Conservation (phyloP, 257 asterid genomes). For the Solanum rostratum region DNA sequence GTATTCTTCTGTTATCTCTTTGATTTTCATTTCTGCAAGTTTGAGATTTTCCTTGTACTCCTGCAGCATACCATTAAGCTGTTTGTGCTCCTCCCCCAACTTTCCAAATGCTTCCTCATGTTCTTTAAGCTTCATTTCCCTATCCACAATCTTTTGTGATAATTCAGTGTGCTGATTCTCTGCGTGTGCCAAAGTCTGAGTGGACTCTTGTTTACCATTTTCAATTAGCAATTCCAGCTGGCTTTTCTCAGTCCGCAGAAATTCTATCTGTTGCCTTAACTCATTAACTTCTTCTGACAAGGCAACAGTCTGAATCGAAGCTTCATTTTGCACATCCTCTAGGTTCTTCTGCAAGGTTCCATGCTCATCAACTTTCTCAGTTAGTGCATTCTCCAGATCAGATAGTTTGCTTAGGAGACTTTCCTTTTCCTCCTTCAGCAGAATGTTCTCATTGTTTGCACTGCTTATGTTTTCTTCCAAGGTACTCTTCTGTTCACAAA, state of each 20-base stretch:
- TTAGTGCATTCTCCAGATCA: constrained; percentile 29
- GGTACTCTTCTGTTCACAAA: constrained; percentile 15
- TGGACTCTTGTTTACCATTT: constrained; percentile 33
- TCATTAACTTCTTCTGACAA: constrained; percentile 29
- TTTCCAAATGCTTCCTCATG: constrained; percentile 35
- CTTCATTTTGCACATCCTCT: constrained; percentile 40
- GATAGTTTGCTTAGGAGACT: constrained; percentile 10
- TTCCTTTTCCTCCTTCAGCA: constrained; percentile 1
- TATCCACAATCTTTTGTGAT: constrained; percentile 31
- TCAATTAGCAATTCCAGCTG: constrained; percentile 35
- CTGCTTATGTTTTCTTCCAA: constrained; percentile 25
- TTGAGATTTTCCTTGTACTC: constrained; percentile 38
- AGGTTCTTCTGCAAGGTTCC: constrained; percentile 24
- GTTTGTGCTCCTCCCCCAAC: constrained; percentile 36
- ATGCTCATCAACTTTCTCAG: constrained; percentile 34
- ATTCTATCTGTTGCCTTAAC: constrained; percentile 35
- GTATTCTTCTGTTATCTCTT: constrained; percentile 42
- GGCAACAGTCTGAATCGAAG: constrained; percentile 24
- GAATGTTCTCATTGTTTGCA: constrained; percentile 15
- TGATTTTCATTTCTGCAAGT: constrained; percentile 38
- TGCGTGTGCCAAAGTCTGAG: constrained; percentile 24
- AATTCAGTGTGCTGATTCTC: constrained; percentile 36
- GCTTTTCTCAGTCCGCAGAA: constrained; percentile 38
- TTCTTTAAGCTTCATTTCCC: constrained; percentile 39
- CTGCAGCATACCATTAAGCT: constrained; percentile 25